These are phyloP conservation scores for Komagataella mondaviorum DNA, from an alignment of 805 yeast species.

Conservation along the genomic window DNA sequence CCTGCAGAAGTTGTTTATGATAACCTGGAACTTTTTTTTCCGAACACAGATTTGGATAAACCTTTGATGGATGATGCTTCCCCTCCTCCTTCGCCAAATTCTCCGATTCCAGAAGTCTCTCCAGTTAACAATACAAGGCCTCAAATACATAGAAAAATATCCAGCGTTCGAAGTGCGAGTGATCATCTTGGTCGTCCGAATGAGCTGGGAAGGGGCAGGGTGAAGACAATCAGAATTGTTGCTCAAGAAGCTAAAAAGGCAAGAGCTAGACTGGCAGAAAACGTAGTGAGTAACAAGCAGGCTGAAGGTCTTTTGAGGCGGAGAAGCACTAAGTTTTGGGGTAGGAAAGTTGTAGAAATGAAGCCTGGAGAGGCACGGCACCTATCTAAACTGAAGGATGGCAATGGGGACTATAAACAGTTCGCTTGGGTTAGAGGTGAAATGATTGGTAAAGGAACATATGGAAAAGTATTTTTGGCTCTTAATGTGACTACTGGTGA, in stretches of 20 bases:
- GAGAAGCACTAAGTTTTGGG: constrained; percentile 94
- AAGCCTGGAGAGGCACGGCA: constrained; percentile 57
- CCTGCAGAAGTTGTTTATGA: constrained; percentile 90
- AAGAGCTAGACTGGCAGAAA: constrained; percentile 23
- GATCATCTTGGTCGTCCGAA: constrained; percentile 5
- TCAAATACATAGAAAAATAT: constrained; percentile 26
- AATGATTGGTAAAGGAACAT: constrained; percentile 90
- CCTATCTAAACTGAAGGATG: constrained; percentile 50
- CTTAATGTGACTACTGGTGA: constrained; percentile 94
- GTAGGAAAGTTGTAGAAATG: constrained; percentile 82
- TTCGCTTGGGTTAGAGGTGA: constrained; percentile 98
- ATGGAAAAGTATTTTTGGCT: constrained; percentile 87
- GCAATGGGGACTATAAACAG: constrained; percentile 61
- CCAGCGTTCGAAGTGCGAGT: constrained; percentile 24
- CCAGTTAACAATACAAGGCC: constrained; percentile 11
- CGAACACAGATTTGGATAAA: constrained; percentile 81
- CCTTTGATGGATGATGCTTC: constrained; percentile 66
- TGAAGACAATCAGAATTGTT: constrained; percentile 86
- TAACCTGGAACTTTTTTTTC: constrained; percentile 85
- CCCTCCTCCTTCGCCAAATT: constrained; percentile 41
- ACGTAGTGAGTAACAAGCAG: constrained; percentile 5
- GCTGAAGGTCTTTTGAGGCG: constrained; percentile 38
- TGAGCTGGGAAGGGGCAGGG: constrained; percentile 29
- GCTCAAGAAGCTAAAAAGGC: constrained; percentile 81
- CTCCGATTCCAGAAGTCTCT: constrained; percentile 6